Base-by-base conservation (phyloP, 352 stramenopile species). In the Pythium brachiatum region DNA sequence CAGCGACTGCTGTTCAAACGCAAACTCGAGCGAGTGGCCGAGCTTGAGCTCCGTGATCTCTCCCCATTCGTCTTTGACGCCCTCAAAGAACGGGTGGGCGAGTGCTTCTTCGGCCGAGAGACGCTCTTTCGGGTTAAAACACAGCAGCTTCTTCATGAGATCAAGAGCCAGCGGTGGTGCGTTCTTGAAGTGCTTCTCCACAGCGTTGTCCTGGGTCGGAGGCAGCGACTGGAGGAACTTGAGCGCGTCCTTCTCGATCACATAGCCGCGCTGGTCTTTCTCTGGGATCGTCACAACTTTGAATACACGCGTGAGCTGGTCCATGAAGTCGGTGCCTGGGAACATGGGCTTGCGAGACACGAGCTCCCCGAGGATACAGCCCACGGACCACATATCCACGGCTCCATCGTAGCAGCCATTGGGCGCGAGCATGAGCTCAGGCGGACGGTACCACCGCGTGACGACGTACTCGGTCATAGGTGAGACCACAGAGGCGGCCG, bases 351-450 rank as follows among this genome's bases (percentile, higher is more conserved):
- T 90, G 53, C 86, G 80, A 1, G 76, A 74, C 16, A 96, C 68
- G 32, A 97, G 73, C 52, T 97, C 96, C 20, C 96, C 97, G 16
- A 99, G 75, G 64, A 99, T 99, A 69, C 86, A 95, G 7, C 86
- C 86, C 2, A 93, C 81, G 0, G 82, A 92, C 86, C 86, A 93
- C 84, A 95, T 93, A 59, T 95, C 86, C 1, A 94, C 81, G 7
- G 83, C 81, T 23, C 86, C 86, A 43, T 93, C 86, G 70, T 97
- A 97, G 69, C 89, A 87, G 15, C 91, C 88, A 36, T 96, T 94
- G 2, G 86, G 89, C 21, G 84, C 88, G 11, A 98, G 76, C 89
- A 97, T 97, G 39, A 98, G 86, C 76, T 98, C 92, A 1, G 92
- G 91, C 0, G 89, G 89, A 8, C 92, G 83, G 66, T 98, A 98